phyloP scores from a whole-genome alignment of 352 stramenopile genomes.

The Pythium aquatile region DNA sequence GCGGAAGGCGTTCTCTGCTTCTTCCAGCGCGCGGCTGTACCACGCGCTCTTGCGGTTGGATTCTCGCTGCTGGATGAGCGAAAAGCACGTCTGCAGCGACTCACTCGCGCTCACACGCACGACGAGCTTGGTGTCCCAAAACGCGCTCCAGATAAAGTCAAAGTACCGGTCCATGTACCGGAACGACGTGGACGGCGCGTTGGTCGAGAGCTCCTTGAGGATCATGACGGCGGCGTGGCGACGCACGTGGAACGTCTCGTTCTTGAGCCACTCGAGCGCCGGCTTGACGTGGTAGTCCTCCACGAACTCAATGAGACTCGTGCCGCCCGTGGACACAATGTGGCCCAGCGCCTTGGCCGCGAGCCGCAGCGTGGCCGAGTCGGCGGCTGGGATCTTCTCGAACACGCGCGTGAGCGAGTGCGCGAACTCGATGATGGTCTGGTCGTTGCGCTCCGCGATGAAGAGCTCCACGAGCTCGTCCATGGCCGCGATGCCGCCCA shows the following conservation, averaged over 20 bases:
- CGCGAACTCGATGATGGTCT: conserved; percentile 89
- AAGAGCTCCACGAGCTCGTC: conserved; percentile 89
- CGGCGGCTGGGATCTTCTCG: conserved; percentile 80
- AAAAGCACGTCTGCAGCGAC: conserved; percentile 83
- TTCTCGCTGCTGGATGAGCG: conserved; percentile 86
- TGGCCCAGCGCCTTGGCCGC: conserved; percentile 82
- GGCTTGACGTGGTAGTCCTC: conserved; percentile 88
- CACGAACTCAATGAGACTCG: conserved; percentile 86
- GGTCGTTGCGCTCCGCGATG: conserved; percentile 86
- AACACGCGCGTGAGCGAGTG: conserved; percentile 87
- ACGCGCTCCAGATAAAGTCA: conserved; percentile 88
- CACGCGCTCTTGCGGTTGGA: conserved; percentile 82
- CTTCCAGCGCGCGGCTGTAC: conserved; percentile 78
- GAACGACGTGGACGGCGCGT: conserved; percentile 83
- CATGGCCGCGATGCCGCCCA: conserved; percentile 87
- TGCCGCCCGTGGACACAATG: conserved; percentile 84
- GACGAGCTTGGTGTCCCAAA: conserved; percentile 80
- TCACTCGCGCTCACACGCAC: conserved; percentile 80
- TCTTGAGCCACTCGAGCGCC: conserved; percentile 86
- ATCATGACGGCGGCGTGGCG: conserved; percentile 86
- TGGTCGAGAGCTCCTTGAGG: conserved; percentile 83
- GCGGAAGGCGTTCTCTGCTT: conserved; percentile 72
- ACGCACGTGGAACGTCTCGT: conserved; percentile 87
- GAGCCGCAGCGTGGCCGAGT: conserved; percentile 68
- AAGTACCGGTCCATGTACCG: conserved; percentile 90